phyloP scores from a whole-genome alignment of 1,284 basidiomycete genomes.

The Butyriboletus appendiculatus region DNA sequence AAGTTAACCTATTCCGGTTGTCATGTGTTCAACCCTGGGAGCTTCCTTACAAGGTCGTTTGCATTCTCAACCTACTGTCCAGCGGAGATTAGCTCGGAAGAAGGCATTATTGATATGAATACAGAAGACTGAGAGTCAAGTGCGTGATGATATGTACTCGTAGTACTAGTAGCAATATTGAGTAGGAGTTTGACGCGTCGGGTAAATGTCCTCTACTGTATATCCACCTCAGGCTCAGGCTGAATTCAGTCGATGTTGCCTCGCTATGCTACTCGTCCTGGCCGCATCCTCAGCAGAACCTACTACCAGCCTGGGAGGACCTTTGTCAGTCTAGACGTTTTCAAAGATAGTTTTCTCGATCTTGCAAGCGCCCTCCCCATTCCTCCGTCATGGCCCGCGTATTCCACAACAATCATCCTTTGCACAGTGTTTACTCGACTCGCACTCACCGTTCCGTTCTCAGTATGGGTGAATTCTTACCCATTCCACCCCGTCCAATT shows the following conservation, averaged over 20 bases:
- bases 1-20: constrained; percentile 98
- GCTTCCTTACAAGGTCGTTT: constrained; percentile 78
- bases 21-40: constrained; percentile 98
- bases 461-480: constrained; percentile 69
- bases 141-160: not conserved
- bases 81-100: constrained; percentile 72
- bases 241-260: constrained; percentile 25
- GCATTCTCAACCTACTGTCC: constrained; percentile 90
- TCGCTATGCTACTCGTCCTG: constrained; percentile 15
- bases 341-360: constrained; percentile 57
- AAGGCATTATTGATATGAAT: constrained; percentile 50
- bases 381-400: constrained; percentile 64
- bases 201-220: not conserved
- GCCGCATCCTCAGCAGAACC: constrained; percentile 7
- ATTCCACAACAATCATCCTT: constrained; percentile 78
- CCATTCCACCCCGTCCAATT: constrained; percentile 8
- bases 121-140: constrained; percentile 33
- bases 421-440: constrained; percentile 69
- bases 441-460: constrained; percentile 69
- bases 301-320: constrained; percentile 28
- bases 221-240: too few relatives aligned
- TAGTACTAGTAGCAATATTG: not conserved
- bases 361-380: constrained; percentile 69
- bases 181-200: not conserved
- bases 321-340: constrained; percentile 40